Evolutionary conservation across 345 rosid genomes (phyloP).

Genomic region (Sonneratia alba): DNA sequence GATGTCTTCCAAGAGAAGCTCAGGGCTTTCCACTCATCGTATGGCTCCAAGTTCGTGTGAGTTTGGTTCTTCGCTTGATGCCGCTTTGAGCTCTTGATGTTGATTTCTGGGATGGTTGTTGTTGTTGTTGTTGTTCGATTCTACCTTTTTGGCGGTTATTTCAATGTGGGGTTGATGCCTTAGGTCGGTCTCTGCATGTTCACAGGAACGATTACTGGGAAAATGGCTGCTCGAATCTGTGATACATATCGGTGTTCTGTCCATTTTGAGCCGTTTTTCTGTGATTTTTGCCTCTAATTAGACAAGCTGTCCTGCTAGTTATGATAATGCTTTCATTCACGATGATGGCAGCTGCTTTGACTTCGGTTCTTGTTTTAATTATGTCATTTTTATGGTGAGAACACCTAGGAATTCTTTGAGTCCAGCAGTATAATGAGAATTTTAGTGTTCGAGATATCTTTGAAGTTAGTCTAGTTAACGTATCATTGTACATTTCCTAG

Average conservation of each 20-base stretch:
- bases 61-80: conserved; percentile 7
- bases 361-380: background rate
- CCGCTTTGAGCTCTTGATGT: background rate
- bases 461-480: background rate
- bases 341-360: background rate
- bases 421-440: background rate
- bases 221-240: background rate
- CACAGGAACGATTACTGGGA: background rate
- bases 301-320: background rate
- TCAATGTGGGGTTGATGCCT: background rate
- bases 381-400: background rate
- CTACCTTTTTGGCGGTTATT: background rate
- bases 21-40: conserved; percentile 34
- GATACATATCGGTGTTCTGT: background rate
- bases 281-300: background rate
- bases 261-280: background rate
- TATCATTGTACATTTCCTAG: background rate
- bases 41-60: conserved; percentile 48
- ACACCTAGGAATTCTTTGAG: background rate
- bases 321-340: background rate
- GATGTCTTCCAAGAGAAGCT: conserved; percentile 73
- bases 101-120: background rate
- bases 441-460: background rate
- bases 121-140: background rate
- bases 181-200: background rate